These are phyloP conservation scores for Tillandsia fasciculata DNA, from an alignment of 176 grass and related monocot genomes.

Conservation along the genomic window DNA sequence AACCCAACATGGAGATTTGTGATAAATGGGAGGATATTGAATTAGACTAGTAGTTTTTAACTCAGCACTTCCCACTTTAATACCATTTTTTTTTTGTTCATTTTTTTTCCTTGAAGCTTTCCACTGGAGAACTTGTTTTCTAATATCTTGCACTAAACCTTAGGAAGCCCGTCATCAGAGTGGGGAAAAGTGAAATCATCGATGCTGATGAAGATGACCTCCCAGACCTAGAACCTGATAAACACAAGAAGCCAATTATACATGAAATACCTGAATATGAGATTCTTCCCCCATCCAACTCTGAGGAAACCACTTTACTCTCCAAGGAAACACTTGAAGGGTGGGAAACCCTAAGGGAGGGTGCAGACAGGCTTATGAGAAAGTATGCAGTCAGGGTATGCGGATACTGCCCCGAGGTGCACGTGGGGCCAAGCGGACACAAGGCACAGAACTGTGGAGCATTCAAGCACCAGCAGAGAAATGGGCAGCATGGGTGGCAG, in stretches of 20 bases:
- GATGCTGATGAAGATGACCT: constrained; percentile 92
- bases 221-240: constrained; percentile 49
- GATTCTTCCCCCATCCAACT: constrained; percentile 27
- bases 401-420: constrained; percentile 85
- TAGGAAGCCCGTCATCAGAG: constrained; percentile 63
- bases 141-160: too few species aligned
- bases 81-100: too few species aligned
- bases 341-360: constrained; percentile 52
- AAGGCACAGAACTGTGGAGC: constrained; percentile 91
- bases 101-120: too few species aligned
- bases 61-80: too few species aligned
- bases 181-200: constrained; percentile 64
- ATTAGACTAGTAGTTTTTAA: too few species aligned
- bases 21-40: too few species aligned
- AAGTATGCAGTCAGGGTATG: constrained; percentile 78
- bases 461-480: constrained; percentile 94
- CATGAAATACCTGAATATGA: constrained; percentile 39
- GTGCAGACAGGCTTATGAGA: constrained; percentile 62
- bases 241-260: constrained; percentile 48
- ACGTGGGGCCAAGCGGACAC: constrained; percentile 68
- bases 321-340: constrained; percentile 58
- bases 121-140: too few species aligned
- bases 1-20: too few species aligned
- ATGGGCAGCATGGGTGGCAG: constrained; percentile 94
- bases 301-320: constrained; percentile 47